A percentile compares a stretch with the other conserved stretches of the same genome.
These are phyloP conservation scores for Nannochloropsis oceanica DNA, from an alignment of 108 stramenopile species.

Conservation along the genomic window DNA sequence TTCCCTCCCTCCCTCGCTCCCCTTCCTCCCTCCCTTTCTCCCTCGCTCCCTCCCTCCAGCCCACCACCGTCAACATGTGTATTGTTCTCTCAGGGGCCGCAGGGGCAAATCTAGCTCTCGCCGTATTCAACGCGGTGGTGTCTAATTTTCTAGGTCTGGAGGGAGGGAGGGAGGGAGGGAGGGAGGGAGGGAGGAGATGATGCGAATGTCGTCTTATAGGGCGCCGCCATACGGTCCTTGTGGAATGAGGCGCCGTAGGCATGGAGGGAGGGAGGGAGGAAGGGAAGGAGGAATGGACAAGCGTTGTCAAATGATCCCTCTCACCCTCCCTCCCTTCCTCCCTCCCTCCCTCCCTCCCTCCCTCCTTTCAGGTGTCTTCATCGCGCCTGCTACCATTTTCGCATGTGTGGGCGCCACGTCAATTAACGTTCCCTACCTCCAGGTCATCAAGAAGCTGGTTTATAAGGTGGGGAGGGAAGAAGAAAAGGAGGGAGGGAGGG, in stretches of 20 bases:
- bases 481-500: neutral
- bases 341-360: neutral
- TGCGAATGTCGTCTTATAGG: too few relatives aligned
- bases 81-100: neutral
- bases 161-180: neutral
- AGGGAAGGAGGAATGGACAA: neutral
- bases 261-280: neutral
- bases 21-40: neutral
- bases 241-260: neutral
- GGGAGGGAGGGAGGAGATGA: neutral
- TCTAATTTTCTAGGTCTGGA: neutral
- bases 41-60: neutral
- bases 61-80: neutral
- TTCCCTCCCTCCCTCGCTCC: neutral
- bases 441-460: neutral
- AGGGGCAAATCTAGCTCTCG: neutral
- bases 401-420: neutral
- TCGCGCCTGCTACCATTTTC: neutral
- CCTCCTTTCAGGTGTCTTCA: neutral
- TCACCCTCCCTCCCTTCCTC: neutral
- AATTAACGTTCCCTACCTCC: neutral
- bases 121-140: neutral
- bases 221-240: too few relatives aligned
- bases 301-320: neutral
- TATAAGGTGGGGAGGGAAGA: neutral